Evolutionary conservation across 192 early-diverging fungal genomes (phyloP).

Genomic region (Coemansia sp.): DNA sequence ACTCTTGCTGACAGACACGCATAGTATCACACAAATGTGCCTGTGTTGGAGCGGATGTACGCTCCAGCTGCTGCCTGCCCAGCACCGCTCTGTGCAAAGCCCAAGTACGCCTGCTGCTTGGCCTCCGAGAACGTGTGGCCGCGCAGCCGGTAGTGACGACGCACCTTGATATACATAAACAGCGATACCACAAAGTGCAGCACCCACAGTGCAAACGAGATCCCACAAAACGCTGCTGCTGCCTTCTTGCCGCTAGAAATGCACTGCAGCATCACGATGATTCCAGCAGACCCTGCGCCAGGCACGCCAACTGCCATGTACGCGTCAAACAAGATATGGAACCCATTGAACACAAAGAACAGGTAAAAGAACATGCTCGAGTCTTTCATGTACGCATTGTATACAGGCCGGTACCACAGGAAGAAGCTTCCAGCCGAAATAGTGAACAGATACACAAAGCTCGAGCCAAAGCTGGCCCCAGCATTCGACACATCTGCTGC

Average conservation of each 20-base stretch:
- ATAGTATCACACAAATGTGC: slow-evolving; percentile 30
- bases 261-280: slow-evolving; percentile 75
- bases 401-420: slow-evolving; percentile 85
- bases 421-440: slow-evolving; percentile 75
- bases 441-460: slow-evolving; percentile 73
- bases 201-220: slow-evolving; percentile 66
- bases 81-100: slow-evolving; percentile 58
- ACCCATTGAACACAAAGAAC: slow-evolving; percentile 83
- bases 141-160: slow-evolving; percentile 65
- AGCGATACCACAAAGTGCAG: slow-evolving; percentile 62
- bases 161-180: slow-evolving; percentile 59
- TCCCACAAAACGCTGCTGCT: slow-evolving; percentile 64
- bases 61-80: slow-evolving; percentile 46
- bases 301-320: slow-evolving; percentile 90
- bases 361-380: slow-evolving; percentile 82
- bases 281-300: slow-evolving; percentile 74
- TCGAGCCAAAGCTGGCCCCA: slow-evolving; percentile 76
- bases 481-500: slow-evolving; percentile 61
- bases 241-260: slow-evolving; percentile 67
- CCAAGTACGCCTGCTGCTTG: slow-evolving; percentile 62
- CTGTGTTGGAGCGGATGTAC: slow-evolving; percentile 47
- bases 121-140: slow-evolving; percentile 74
- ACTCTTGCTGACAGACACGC: no score
- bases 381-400: slow-evolving; percentile 86
- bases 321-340: slow-evolving; percentile 75